A percentile compares a stretch with the other conserved stretches of the same genome.
These are phyloP conservation scores for Aureobasidium sp. DNA, from an alignment of 2,329 filamentous ascomycete genomes.

Conservation along the genomic window DNA sequence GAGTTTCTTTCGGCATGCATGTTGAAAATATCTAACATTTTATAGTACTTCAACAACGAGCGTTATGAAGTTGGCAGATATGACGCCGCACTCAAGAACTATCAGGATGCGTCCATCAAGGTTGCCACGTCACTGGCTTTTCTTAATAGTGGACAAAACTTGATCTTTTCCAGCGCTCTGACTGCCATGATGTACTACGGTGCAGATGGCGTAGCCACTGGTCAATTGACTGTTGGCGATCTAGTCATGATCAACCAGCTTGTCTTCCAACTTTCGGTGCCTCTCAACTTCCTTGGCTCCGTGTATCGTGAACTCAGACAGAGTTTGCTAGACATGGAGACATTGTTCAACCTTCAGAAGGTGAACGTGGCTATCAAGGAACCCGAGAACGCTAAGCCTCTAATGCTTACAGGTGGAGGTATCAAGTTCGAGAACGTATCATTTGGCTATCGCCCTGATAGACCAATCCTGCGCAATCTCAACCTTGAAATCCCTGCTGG, in stretches of 20 bases:
- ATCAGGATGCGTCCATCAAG: conserved; percentile 93
- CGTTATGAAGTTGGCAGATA: conserved; percentile 88
- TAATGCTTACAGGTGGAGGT: conserved; percentile 73
- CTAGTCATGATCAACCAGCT: conserved; percentile 98
- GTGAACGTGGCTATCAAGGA: conserved; percentile 87
- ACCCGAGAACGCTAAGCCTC: conserved; percentile 61
- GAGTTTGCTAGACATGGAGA: conserved; percentile 96
- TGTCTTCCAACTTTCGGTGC: conserved; percentile 94
- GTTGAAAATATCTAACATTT: neutral
- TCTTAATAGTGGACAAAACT: conserved; percentile 89
- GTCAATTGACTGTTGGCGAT: conserved; percentile 82
- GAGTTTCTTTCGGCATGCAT: neutral
- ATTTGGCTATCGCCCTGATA: conserved; percentile 83
- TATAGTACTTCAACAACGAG: conserved; percentile 90
- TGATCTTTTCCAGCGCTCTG: conserved; percentile 91
- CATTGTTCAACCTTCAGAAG: conserved; percentile 93
- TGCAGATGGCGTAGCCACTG: conserved; percentile 76
- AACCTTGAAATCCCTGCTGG: conserved; percentile 87
- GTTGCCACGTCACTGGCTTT: conserved; percentile 89
- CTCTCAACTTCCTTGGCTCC: conserved; percentile 94
- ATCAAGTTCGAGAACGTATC: conserved; percentile 92
- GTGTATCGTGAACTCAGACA: conserved; percentile 95
- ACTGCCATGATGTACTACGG: conserved; percentile 99
- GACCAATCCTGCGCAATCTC: conserved; percentile 79
- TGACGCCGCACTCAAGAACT: conserved; percentile 75